A percentile compares a stretch with the other conserved stretches of the same genome.
Evolutionary conservation across 2,329 filamentous ascomycete species (phyloP).

Genomic region (Phialophora verrucosa): DNA sequence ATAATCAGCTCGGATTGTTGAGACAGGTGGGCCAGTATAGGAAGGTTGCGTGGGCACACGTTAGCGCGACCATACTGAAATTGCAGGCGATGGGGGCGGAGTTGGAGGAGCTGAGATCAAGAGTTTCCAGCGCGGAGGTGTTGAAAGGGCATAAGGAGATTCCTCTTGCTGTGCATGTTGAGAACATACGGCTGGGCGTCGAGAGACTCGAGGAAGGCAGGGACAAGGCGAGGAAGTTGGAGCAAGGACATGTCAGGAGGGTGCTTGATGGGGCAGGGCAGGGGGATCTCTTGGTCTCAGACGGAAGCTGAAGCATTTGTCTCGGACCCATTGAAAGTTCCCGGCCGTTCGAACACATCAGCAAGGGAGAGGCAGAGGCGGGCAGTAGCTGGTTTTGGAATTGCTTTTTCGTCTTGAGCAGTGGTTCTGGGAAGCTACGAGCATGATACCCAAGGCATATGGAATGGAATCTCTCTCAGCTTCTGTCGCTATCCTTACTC

Average conservation of each 20-base stretch:
- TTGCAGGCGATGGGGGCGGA: slow-evolving; percentile 74
- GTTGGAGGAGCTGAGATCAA: slow-evolving; percentile 72
- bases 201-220: slow-evolving; percentile 72
- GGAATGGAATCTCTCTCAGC: slow-evolving; percentile 5
- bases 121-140: slow-evolving; percentile 65
- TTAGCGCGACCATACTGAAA: slow-evolving; percentile 73
- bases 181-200: slow-evolving; percentile 73
- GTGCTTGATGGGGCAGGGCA: slow-evolving; percentile 51
- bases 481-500: not conserved
- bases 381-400: not conserved
- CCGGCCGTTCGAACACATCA: not conserved
- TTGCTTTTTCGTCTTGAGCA: not conserved
- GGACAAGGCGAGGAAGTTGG: slow-evolving; percentile 62
- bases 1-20: slow-evolving; percentile 68
- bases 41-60: slow-evolving; percentile 68
- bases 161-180: slow-evolving; percentile 74
- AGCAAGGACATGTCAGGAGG: slow-evolving; percentile 63
- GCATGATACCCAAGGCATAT: slow-evolving; percentile 13
- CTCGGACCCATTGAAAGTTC: not conserved
- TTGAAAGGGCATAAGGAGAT: slow-evolving; percentile 51
- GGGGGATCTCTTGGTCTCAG: slow-evolving; percentile 16
- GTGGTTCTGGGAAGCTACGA: not conserved
- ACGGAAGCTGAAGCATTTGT: not conserved
- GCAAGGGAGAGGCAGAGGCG: not conserved
- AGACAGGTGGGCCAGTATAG: slow-evolving; percentile 70